A percentile compares a stretch with the other conserved stretches of the same genome.
These are phyloP conservation scores for Moesziomyces globuligerus DNA, from an alignment of 1,284 basidiomycete genomes.

Conservation along the genomic window DNA sequence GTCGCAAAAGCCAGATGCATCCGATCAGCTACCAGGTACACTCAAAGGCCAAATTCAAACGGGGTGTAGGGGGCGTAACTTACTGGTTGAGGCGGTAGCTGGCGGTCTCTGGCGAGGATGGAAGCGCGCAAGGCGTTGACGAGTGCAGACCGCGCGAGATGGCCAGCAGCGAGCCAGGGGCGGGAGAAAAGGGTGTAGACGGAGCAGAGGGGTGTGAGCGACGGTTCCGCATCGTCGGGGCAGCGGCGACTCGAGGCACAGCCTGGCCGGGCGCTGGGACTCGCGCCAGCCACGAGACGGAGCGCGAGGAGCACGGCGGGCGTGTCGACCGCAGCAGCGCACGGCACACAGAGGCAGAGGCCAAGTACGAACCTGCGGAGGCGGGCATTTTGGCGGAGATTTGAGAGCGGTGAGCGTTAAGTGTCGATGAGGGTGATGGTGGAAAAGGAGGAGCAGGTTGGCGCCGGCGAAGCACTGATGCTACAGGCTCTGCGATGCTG, in stretches of 20 bases:
- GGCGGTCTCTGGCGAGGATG: slow-evolving; percentile 52
- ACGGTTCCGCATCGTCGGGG: background rate
- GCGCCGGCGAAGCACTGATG: too few relatives aligned
- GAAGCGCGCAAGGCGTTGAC: slow-evolving; percentile 1
- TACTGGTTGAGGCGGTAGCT: slow-evolving; percentile 64
- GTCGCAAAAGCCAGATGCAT: too few relatives aligned
- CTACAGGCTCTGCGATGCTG: too few relatives aligned
- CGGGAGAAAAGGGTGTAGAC: background rate
- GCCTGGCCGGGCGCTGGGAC: too few relatives aligned
- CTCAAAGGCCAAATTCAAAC: too few relatives aligned
- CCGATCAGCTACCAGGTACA: too few relatives aligned
- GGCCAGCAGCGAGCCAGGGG: background rate
- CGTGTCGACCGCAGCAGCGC: background rate
- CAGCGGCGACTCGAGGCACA: too few relatives aligned
- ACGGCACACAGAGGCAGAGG: background rate
- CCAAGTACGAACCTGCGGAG: slow-evolving; percentile 50
- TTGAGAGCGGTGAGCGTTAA: background rate
- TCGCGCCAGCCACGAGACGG: background rate
- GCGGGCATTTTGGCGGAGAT: slow-evolving; percentile 41
- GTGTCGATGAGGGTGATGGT: slow-evolving; percentile 1
- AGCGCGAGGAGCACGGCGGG: background rate
- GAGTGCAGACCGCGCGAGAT: slow-evolving; percentile 2
- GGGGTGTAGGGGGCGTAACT: slow-evolving; percentile 3
- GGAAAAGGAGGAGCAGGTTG: background rate
- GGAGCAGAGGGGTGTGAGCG: slow-evolving; percentile 10